phyloP scores from a whole-genome alignment of 805 yeast species.

The Blastobotrys chiropterorum region DNA sequence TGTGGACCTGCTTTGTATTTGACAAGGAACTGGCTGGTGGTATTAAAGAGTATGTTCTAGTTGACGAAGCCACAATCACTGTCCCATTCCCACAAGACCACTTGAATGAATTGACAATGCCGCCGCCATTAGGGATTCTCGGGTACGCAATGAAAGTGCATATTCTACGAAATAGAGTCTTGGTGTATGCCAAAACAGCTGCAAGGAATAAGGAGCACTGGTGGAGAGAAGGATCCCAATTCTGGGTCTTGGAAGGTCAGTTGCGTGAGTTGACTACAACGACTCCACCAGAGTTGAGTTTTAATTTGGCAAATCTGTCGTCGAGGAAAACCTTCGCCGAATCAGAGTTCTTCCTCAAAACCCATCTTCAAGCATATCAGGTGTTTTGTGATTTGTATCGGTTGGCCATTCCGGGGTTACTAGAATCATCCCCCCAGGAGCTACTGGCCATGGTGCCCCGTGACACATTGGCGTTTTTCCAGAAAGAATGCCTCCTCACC shows the following conservation, averaged over 20 bases:
- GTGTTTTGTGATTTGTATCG: neutral
- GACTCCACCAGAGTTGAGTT: neutral
- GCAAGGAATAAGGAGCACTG: neutral
- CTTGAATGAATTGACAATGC: neutral
- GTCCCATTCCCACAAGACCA: neutral
- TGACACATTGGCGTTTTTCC: neutral
- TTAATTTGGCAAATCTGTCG: neutral
- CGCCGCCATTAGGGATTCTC: neutral
- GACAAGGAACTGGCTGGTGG: neutral
- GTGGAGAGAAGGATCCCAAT: neutral
- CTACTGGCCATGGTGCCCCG: neutral
- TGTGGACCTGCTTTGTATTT: neutral
- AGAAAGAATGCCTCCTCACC: neutral
- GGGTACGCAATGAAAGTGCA: neutral
- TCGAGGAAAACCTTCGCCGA: neutral
- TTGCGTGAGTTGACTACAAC: neutral
- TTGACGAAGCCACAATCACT: neutral
- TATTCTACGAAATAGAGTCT: neutral
- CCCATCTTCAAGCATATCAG: neutral
- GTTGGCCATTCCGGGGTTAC: neutral
- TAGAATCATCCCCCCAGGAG: neutral
- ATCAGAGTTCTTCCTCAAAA: neutral
- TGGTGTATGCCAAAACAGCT: neutral
- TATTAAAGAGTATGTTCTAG: neutral
- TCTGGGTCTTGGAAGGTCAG: neutral